Percentiles rank a stretch among this genome's conserved stretches.
Evolutionary conservation across 176 grass and related monocot species (phyloP).

Genomic region (Triticum aestivum): IWGSC_CS_RefSeq_v2.1 NC_057803.1:513695046-513695545

Average conservation of each 20-base stretch:
- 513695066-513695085: slow-evolving; percentile 97
- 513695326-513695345: slow-evolving; percentile 81
- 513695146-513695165: slow-evolving; percentile 25
- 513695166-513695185: slow-evolving; percentile 3
- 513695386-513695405: not conserved
- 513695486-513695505: slow-evolving; percentile 91
- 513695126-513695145: slow-evolving; percentile 20
- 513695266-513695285: slow-evolving; percentile 92
- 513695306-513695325: slow-evolving; percentile 99
- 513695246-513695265: slow-evolving; percentile 86
- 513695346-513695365: slow-evolving; percentile 19
- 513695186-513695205: not conserved
- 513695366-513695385: not conserved
- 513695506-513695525: slow-evolving; percentile 45
- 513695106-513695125: slow-evolving; percentile 66
- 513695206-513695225: slow-evolving; percentile 73
- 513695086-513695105: slow-evolving; percentile 95
- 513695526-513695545: slow-evolving; percentile 6
- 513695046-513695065: slow-evolving; percentile 97
- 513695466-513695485: slow-evolving; percentile 99
- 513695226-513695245: slow-evolving; percentile 75
- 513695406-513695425: not conserved
- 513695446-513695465: slow-evolving; percentile 96
- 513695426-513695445: slow-evolving; percentile 17
- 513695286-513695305: slow-evolving; percentile 95